These are phyloP conservation scores for Saposhnikovia divaricata DNA, from an alignment of 129 eudicot species.

Conservation along the genomic window DNA sequence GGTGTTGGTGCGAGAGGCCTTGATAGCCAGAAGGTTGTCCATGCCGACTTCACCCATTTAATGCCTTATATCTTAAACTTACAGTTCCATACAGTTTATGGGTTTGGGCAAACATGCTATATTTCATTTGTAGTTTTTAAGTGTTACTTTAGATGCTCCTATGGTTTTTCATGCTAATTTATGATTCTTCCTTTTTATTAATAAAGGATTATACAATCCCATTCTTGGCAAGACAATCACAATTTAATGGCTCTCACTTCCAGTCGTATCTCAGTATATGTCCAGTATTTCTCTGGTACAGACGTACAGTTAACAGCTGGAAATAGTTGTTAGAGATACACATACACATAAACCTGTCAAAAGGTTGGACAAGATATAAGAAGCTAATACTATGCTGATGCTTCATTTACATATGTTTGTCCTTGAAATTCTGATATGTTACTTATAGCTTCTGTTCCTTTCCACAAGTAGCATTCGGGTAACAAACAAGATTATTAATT, in stretches of 20 bases:
- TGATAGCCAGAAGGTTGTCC: conserved; percentile 75
- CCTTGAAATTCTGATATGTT: neutral
- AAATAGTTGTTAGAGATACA: neutral
- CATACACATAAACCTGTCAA: neutral
- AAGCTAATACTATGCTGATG: neutral
- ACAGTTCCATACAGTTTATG: neutral
- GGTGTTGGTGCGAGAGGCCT: conserved; percentile 75
- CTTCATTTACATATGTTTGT: neutral
- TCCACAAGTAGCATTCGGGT: neutral
- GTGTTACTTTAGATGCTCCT: neutral
- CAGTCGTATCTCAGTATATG: neutral
- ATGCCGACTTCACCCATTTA: conserved; percentile 9
- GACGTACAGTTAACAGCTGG: neutral
- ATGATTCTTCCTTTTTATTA: neutral
- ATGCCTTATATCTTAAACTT: neutral
- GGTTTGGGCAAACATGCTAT: neutral
- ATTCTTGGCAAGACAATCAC: neutral
- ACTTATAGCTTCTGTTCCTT: neutral
- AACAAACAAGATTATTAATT: neutral
- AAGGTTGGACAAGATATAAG: neutral
- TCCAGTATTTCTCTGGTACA: neutral
- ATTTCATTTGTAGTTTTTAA: neutral
- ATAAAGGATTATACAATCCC: neutral
- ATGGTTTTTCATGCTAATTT: neutral
- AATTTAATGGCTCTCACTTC: neutral